Evolutionary conservation across 2,329 filamentous ascomycete genomes (phyloP).

Genomic region (Leptosphaerulina australis): DNA sequence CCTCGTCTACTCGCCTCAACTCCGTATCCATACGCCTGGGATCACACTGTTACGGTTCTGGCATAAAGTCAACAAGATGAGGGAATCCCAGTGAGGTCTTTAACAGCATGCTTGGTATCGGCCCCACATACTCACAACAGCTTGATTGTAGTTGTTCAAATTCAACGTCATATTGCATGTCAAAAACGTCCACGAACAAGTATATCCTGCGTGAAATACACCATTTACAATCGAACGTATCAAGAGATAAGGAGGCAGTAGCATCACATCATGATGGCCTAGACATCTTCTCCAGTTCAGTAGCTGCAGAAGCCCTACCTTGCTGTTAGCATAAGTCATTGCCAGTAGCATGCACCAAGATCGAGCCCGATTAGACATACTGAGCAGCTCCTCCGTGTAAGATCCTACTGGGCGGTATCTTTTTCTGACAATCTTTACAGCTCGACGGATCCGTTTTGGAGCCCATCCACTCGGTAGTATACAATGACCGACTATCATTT

Average conservation of each 20-base stretch:
- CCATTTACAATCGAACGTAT: neutral
- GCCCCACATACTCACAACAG: slow-evolving; percentile 4
- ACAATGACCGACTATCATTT: neutral
- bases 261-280: slow-evolving; percentile 5
- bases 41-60: neutral
- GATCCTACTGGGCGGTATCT: neutral
- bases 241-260: slow-evolving; percentile 8
- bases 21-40: neutral
- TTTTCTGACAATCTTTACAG: neutral
- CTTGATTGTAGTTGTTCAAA: neutral
- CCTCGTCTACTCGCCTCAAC: neutral
- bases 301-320: neutral
- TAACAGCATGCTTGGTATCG: neutral
- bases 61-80: neutral
- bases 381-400: neutral
- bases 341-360: neutral
- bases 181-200: neutral
- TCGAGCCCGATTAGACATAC: neutral
- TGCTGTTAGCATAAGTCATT: neutral
- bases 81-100: neutral
- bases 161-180: neutral
- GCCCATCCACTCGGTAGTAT: neutral
- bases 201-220: neutral
- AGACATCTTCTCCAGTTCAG: neutral
- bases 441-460: neutral